Conservation (phyloP, 768 basidiomycete species). For the Trichaptum fuscoviolaceum region DNA sequence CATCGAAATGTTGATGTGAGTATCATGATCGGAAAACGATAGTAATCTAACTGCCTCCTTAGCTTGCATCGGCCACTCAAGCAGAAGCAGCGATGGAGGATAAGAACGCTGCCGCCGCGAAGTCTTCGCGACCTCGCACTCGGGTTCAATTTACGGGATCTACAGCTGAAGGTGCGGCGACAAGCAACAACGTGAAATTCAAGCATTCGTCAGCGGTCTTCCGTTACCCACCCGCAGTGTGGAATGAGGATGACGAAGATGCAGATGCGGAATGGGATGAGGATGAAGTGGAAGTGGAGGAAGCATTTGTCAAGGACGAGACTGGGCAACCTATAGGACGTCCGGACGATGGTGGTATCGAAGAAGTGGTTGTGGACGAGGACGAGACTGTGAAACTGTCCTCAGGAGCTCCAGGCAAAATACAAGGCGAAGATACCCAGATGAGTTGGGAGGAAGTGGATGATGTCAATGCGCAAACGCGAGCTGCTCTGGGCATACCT, state of each 20-base stretch:
- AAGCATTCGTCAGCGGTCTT: constrained; percentile 60
- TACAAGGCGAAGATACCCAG: constrained; percentile 51
- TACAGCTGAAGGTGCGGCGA: neutral
- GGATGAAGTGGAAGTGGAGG: constrained; percentile 61
- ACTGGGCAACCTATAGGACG: constrained; percentile 30
- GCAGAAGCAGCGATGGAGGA: constrained; percentile 63
- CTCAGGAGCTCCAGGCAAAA: constrained; percentile 19
- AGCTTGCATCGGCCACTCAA: constrained; percentile 75
- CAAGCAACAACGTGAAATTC: constrained; percentile 34
- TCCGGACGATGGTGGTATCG: constrained; percentile 24
- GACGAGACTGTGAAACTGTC: constrained; percentile 41
- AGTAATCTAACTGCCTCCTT: constrained; percentile 3
- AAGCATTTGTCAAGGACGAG: constrained; percentile 57
- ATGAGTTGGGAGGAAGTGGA: constrained; percentile 83
- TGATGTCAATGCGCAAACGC: constrained; percentile 45
- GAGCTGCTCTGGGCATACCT: constrained; percentile 25
- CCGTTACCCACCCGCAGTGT: constrained; percentile 78
- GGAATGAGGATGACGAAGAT: constrained; percentile 69
- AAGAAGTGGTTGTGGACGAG: constrained; percentile 20
- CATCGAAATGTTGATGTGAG: constrained; percentile 94
- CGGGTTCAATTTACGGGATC: neutral
- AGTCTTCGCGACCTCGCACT: constrained; percentile 29
- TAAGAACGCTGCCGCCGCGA: constrained; percentile 43
- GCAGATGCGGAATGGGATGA: constrained; percentile 55
- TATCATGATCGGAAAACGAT: neutral